These are phyloP conservation scores for Fusarium sp. DNA, from an alignment of 2,329 filamentous ascomycete genomes.

Conservation along the genomic window DNA sequence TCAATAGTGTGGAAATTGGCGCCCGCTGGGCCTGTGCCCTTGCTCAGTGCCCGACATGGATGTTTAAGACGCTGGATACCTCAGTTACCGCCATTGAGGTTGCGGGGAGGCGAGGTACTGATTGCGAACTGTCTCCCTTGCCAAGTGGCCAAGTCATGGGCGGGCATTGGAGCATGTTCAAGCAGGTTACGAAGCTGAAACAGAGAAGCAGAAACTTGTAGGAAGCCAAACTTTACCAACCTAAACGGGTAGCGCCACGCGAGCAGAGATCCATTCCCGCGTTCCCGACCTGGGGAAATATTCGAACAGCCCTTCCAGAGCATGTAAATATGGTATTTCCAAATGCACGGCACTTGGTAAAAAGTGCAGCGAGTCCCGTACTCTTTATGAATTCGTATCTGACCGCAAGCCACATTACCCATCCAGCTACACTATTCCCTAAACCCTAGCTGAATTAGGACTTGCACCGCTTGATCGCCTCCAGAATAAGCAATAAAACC, in stretches of 20 bases:
- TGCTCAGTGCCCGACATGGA: background rate
- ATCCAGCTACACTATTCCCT: conserved; percentile 18
- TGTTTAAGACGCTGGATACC: background rate
- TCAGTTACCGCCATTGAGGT: no score
- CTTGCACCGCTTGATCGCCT: background rate
- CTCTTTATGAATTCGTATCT: background rate
- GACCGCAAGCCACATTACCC: conserved; percentile 13
- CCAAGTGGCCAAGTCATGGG: background rate
- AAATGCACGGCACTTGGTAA: background rate
- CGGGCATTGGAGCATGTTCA: background rate
- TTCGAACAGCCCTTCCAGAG: background rate
- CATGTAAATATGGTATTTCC: background rate
- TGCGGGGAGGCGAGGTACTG: background rate
- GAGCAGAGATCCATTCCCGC: background rate
- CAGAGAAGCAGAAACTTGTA: background rate
- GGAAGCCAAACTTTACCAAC: background rate
- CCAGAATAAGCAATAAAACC: background rate
- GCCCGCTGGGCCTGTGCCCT: background rate
- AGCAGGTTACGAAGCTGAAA: background rate
- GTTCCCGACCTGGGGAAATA: background rate
- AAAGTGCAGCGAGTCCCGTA: background rate
- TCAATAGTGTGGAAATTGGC: background rate
- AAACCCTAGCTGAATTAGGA: background rate
- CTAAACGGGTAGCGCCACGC: background rate
- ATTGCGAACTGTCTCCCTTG: background rate